Percentiles rank a stretch among this genome's conserved stretches.
Conservation (phyloP, 345 rosid genomes). For the Moringa oleifera region DNA sequence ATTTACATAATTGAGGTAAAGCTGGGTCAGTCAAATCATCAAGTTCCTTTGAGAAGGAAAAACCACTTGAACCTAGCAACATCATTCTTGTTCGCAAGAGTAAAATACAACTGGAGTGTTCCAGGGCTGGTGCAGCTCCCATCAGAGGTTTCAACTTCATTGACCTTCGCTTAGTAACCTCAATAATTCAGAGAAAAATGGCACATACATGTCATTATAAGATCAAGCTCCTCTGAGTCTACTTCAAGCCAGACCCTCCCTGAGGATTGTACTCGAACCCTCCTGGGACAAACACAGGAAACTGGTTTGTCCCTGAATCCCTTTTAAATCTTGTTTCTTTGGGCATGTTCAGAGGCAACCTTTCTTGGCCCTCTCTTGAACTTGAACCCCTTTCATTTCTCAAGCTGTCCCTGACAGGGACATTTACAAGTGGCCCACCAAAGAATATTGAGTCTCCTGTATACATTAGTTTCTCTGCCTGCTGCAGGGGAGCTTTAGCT, state of each 20-base stretch:
- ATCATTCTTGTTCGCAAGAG: conserved; percentile 7
- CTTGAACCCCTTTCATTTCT: conserved; percentile 48
- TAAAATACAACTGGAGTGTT: conserved; percentile 18
- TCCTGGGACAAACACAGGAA: conserved; percentile 84
- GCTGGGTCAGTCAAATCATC: conserved; percentile 3
- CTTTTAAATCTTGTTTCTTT: conserved; percentile 80
- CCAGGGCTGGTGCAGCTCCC: conserved; percentile 18
- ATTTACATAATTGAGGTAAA: conserved; percentile 10
- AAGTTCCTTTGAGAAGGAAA: conserved; percentile 7
- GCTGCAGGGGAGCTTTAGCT: conserved; percentile 39
- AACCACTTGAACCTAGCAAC: conserved; percentile 32
- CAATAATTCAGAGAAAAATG: conserved; percentile 2
- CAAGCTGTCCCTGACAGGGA: conserved; percentile 46
- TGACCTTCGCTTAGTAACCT: neutral
- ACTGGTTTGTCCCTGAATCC: conserved; percentile 83
- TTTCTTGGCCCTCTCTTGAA: conserved; percentile 54
- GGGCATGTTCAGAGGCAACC: conserved; percentile 53
- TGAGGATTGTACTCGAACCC: conserved; percentile 36
- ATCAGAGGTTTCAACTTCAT: conserved; percentile 17
- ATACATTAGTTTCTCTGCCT: conserved; percentile 70
- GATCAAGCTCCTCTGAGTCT: conserved; percentile 11
- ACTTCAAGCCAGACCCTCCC: conserved; percentile 42
- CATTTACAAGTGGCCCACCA: conserved; percentile 83
- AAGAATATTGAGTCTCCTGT: conserved; percentile 94
- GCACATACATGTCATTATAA: conserved; percentile 6